phyloP scores from a whole-genome alignment of 2,329 filamentous ascomycete species.

The Pyricularia pennisetigena region DNA sequence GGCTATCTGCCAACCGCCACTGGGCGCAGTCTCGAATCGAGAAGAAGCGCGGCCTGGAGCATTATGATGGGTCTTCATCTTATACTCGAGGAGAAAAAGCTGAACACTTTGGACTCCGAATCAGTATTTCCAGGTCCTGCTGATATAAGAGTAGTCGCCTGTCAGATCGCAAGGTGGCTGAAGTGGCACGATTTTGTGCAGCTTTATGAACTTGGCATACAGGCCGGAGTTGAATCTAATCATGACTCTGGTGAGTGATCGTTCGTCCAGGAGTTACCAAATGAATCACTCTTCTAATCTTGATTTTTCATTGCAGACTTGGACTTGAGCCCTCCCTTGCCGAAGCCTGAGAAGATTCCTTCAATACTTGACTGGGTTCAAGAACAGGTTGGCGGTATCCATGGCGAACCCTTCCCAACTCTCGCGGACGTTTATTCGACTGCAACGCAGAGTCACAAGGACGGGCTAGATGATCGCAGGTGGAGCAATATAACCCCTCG shows the following conservation, averaged over 20 bases:
- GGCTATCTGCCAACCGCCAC: conserved; percentile 59
- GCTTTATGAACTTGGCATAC: conserved; percentile 42
- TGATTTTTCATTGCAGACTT: conserved; percentile 17
- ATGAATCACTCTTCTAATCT: not conserved
- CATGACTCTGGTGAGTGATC: conserved; percentile 28
- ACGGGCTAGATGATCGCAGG: conserved; percentile 23
- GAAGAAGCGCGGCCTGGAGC: conserved; percentile 53
- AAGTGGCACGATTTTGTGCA: conserved; percentile 49
- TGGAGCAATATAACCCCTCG: conserved; percentile 49
- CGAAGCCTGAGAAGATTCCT: conserved; percentile 20
- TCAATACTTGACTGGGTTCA: conserved; percentile 45
- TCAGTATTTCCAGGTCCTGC: conserved; percentile 30
- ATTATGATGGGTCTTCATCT: conserved; percentile 73
- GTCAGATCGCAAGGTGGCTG: conserved; percentile 76
- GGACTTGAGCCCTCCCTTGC: conserved; percentile 13
- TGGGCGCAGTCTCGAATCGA: conserved; percentile 40
- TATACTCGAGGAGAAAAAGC: conserved; percentile 80
- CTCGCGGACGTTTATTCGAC: conserved; percentile 34
- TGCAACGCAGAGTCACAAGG: conserved; percentile 23
- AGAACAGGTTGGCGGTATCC: conserved; percentile 28
- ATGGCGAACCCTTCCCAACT: conserved; percentile 27
- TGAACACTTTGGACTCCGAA: conserved; percentile 50
- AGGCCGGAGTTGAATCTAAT: conserved; percentile 30
- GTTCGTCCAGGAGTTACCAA: not conserved
- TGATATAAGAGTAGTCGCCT: conserved; percentile 61